These are phyloP conservation scores for Picochlorum sp. DNA, from an alignment of 139 green algal species.

Conservation along the genomic window DNA sequence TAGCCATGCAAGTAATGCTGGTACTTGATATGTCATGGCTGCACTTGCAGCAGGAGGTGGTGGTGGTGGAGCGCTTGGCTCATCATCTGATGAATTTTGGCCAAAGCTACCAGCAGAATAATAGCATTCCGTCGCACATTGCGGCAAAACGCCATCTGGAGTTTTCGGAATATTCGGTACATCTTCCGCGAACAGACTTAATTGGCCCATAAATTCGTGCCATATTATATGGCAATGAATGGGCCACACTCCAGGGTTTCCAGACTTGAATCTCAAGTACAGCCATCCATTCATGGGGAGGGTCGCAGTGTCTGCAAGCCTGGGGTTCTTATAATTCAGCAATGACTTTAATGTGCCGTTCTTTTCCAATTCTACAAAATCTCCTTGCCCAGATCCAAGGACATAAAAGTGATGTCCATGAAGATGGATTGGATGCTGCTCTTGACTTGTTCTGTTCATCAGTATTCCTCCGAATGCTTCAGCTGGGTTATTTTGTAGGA, in stretches of 20 bases:
- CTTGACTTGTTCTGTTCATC: constrained; percentile 18
- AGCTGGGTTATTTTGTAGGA: constrained; percentile 34
- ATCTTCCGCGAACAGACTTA: neutral
- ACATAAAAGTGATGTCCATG: constrained; percentile 50
- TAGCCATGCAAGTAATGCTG: too few species aligned
- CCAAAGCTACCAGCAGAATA: neutral
- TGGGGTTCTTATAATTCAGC: constrained; percentile 1
- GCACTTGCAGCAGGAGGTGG: too few species aligned
- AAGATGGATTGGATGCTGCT: constrained; percentile 55
- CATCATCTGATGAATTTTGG: too few species aligned
- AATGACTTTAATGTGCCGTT: neutral
- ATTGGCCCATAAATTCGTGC: constrained; percentile 49
- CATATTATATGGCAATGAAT: constrained; percentile 48
- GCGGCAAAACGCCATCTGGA: neutral
- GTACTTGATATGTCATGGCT: too few species aligned
- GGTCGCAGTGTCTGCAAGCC: constrained; percentile 18
- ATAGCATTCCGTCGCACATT: neutral
- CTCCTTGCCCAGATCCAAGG: constrained; percentile 18
- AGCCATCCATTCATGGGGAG: neutral
- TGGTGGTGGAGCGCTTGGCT: too few species aligned
- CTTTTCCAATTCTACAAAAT: constrained; percentile 12
- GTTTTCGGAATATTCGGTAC: neutral
- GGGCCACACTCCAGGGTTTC: constrained; percentile 35
- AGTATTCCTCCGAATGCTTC: constrained; percentile 17
- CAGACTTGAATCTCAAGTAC: constrained; percentile 7